A percentile compares a stretch with the other conserved stretches of the same genome.
These are phyloP conservation scores for Candida boleticola DNA, from an alignment of 805 yeast species.

Conservation along the genomic window DNA sequence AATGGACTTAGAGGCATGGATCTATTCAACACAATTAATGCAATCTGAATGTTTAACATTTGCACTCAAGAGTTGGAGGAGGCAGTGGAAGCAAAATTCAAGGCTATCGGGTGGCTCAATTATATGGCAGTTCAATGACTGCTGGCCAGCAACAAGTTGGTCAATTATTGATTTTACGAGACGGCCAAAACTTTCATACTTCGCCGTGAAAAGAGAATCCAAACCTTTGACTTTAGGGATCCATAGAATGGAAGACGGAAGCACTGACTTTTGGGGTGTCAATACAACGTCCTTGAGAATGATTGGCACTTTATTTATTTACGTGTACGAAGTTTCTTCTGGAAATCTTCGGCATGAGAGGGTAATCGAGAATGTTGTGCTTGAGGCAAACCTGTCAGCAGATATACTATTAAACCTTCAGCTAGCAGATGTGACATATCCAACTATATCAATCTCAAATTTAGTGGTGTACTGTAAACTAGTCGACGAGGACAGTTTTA, in stretches of 20 bases:
- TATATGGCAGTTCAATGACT: constrained; percentile 56
- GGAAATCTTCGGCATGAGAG: constrained; percentile 17
- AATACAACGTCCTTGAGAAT: constrained; percentile 23
- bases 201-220: constrained; percentile 45
- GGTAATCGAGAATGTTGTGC: not conserved
- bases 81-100: constrained; percentile 35
- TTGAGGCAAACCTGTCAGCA: not conserved
- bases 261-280: constrained; percentile 41
- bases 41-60: constrained; percentile 49
- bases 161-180: constrained; percentile 41
- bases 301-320: constrained; percentile 22
- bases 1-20: constrained; percentile 41
- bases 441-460: not conserved
- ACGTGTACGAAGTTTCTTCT: constrained; percentile 26
- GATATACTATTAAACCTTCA: not conserved
- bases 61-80: constrained; percentile 47
- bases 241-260: constrained; percentile 18
- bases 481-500: constrained; percentile 8
- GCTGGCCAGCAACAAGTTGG: constrained; percentile 57
- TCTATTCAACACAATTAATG: constrained; percentile 52
- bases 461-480: not conserved
- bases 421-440: too few relatives aligned
- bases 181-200: constrained; percentile 47
- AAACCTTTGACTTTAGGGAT: constrained; percentile 32
- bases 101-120: constrained; percentile 45